Percentiles rank a stretch among this genome's conserved stretches.
phyloP scores from a whole-genome alignment of 2,329 filamentous ascomycete species.

The Trichophyton verrucosum region DNA sequence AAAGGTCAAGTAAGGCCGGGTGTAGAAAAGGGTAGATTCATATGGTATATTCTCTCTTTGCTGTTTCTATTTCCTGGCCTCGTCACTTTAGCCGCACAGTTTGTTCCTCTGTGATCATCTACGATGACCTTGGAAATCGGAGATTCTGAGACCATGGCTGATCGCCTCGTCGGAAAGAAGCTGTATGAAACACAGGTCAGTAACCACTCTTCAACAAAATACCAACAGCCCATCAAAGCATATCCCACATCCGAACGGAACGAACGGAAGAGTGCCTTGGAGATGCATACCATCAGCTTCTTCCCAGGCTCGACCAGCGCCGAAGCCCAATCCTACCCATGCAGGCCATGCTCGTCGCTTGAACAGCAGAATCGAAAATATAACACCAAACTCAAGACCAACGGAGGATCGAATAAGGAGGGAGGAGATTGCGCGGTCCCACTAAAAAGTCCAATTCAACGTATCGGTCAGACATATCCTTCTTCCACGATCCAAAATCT shows the following conservation, averaged over 20 bases:
- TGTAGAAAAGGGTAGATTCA: background rate
- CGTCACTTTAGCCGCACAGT: background rate
- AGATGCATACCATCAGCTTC: slow-evolving; percentile 74
- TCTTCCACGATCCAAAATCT: background rate
- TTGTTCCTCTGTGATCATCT: slow-evolving; percentile 4
- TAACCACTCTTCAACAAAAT: background rate
- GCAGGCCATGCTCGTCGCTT: slow-evolving; percentile 96
- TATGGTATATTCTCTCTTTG: background rate
- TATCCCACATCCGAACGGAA: background rate
- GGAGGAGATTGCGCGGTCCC: slow-evolving; percentile 97
- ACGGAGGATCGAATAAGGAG: slow-evolving; percentile 93
- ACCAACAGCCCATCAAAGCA: background rate
- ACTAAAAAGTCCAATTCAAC: slow-evolving; percentile 43
- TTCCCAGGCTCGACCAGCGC: slow-evolving; percentile 91
- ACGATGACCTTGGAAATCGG: slow-evolving; percentile 13
- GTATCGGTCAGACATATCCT: background rate
- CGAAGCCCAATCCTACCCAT: slow-evolving; percentile 88
- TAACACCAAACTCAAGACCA: slow-evolving; percentile 91
- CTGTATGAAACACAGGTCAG: slow-evolving; percentile 15
- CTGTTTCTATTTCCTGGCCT: background rate
- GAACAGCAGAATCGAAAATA: slow-evolving; percentile 97
- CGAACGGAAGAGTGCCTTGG: background rate
- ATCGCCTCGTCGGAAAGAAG: slow-evolving; percentile 34
- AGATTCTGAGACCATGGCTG: slow-evolving; percentile 26
- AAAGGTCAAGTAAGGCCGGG: background rate